Evolutionary conservation across 805 yeast species (phyloP), one percentile per base, ranked within the genome.

Genomic region (Cyberlindnera euphorbiae): DNA sequence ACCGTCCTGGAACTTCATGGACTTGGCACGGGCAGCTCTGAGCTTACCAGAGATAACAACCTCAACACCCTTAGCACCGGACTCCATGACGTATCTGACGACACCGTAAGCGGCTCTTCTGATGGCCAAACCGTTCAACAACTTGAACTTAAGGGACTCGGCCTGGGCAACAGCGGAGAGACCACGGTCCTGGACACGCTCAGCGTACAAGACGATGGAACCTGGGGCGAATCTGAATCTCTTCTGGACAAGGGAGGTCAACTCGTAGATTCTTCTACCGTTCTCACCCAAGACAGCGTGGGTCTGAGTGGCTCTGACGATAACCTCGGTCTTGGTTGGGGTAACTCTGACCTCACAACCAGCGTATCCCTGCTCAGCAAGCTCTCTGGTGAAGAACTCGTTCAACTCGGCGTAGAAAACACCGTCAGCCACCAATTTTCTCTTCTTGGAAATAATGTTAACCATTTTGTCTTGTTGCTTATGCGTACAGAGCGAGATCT

Each of bases 81-180:
- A 87, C 73, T 89, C 97, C 96, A 93, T 93, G 65, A 94, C 96
- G 82, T 79, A 86, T 80, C 98, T 88, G 75, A 93, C 94, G 60
- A 93, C 97, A 87, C 97, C 97, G 87, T 93, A 93, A 63, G 97
- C 97, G 60, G 98, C 98, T 79, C 98, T 87, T 80, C 98, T 88
- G 78, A 93, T 88, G 65, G 97, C 96, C 66, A 93, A 82, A 79
- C 98, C 98, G 76, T 83, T 84, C 66, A 93, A 84, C 62, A 93
- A 82, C 79, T 93, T 93, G 88, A 89, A 84, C 72, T 88, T 88
- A 69, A 93, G 80, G 60, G 96, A 93, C 80, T 93, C 98, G 69
- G 97, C 95, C 79, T 93, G 98, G 60, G 97, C 96, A 63, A 94
- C 95, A 62, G 98, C 97, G 52, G 97, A 90, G 58, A 93, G 79